phyloP scores from a whole-genome alignment of 495 filamentous ascomycete species.

The Mycothermus thermophilus region DNA sequence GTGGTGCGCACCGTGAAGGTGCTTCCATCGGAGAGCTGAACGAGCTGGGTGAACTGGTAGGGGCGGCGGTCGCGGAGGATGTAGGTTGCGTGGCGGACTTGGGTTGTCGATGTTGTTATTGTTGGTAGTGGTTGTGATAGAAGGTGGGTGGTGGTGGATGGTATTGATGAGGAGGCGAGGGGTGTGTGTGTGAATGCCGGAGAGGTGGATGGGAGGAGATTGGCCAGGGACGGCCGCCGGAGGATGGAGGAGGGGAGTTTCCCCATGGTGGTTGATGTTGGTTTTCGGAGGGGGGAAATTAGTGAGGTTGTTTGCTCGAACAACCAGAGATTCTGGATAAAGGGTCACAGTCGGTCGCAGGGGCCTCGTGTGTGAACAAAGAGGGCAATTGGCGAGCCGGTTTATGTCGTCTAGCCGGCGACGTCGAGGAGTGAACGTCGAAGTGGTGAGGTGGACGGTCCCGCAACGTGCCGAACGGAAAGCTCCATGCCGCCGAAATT shows the following conservation, averaged over 20 bases:
- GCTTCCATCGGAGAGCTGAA: slow-evolving; percentile 84
- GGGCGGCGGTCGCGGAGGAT: slow-evolving; percentile 76
- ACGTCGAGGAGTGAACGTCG: too few species aligned
- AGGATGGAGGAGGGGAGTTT: slow-evolving; percentile 19
- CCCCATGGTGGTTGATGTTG: slow-evolving; percentile 13
- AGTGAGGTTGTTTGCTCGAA: not conserved
- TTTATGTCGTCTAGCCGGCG: too few species aligned
- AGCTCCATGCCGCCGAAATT: too few species aligned
- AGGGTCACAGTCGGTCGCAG: not conserved
- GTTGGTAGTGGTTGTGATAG: slow-evolving; percentile 18
- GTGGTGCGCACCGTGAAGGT: slow-evolving; percentile 83
- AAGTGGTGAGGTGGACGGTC: too few species aligned
- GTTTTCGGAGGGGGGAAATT: not conserved
- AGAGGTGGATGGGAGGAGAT: not conserved
- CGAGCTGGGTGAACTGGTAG: slow-evolving; percentile 91
- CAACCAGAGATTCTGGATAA: not conserved
- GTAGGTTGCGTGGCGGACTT: slow-evolving; percentile 71
- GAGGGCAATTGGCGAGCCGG: slow-evolving; percentile 6
- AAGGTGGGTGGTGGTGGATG: slow-evolving; percentile 5
- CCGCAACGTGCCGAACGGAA: too few species aligned
- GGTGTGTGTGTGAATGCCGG: not conserved
- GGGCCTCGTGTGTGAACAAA: not conserved
- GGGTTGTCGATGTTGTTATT: slow-evolving; percentile 9
- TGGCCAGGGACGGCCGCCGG: slow-evolving; percentile 7
- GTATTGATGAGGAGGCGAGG: slow-evolving; percentile 8